Conservation (phyloP, 140 eudicot genomes). For the Cichorium intybus region DNA sequence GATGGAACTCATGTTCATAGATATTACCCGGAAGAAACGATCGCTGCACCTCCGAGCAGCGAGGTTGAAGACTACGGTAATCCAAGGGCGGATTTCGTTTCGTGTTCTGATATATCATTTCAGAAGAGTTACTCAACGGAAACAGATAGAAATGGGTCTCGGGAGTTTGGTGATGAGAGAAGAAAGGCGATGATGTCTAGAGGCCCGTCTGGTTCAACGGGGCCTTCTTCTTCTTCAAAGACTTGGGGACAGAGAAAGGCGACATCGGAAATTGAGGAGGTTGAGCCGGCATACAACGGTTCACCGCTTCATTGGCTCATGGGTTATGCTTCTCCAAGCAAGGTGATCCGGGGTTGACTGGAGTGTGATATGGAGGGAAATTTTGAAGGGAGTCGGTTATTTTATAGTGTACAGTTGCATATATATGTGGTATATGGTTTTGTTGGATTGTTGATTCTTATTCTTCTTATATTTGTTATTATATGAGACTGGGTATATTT, state of each 20-base stretch:
- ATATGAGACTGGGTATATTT: slow-evolving; percentile 13
- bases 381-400: slow-evolving; percentile 21
- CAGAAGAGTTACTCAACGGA: slow-evolving; percentile 50
- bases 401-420: slow-evolving; percentile 22
- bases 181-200: slow-evolving; percentile 31
- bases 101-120: slow-evolving; percentile 54
- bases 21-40: slow-evolving; percentile 32
- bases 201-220: slow-evolving; percentile 26
- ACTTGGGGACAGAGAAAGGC: slow-evolving; percentile 21
- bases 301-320: slow-evolving; percentile 85
- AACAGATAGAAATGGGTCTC: slow-evolving; percentile 39
- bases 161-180: slow-evolving; percentile 36
- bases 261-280: slow-evolving; percentile 62
- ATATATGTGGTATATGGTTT: slow-evolving; percentile 20
- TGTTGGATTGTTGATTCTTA: slow-evolving; percentile 15
- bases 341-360: slow-evolving; percentile 40
- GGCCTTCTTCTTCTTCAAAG: slow-evolving; percentile 41
- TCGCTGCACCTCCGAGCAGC: slow-evolving; percentile 67
- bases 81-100: slow-evolving; percentile 37
- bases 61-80: slow-evolving; percentile 45
- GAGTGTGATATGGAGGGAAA: not conserved
- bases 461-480: slow-evolving; percentile 3
- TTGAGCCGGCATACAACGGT: slow-evolving; percentile 27
- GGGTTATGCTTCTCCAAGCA: slow-evolving; percentile 82
- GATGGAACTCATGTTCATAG: slow-evolving; percentile 46